Evolutionary conservation across 2,329 filamentous ascomycete species (phyloP).

Genomic region (Neofusicoccum kwambonambiense): DNA sequence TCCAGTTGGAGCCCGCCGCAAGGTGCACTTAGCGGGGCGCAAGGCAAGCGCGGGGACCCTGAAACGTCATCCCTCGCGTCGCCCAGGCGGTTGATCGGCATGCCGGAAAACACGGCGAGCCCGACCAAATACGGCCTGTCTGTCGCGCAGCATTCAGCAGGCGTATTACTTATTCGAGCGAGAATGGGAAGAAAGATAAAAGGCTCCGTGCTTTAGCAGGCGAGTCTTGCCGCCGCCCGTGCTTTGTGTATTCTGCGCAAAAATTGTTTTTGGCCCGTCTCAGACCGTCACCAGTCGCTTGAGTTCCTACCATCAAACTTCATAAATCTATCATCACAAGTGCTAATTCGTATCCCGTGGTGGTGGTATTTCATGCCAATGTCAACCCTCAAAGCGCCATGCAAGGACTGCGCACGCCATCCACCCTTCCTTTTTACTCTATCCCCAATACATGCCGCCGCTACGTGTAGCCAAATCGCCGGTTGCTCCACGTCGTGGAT

Average conservation of each 20-base stretch:
- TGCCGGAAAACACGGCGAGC: constrained; percentile 6
- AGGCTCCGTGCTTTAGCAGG: too few species aligned
- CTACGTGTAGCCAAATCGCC: background rate
- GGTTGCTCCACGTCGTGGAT: background rate
- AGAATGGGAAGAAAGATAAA: too few species aligned
- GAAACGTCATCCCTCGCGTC: constrained; percentile 15
- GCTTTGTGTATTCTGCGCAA: background rate
- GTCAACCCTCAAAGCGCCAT: constrained; percentile 4
- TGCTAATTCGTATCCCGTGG: constrained; percentile 4
- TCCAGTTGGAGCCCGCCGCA: constrained; percentile 1
- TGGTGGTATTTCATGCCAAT: constrained; percentile 13
- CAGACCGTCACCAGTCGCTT: background rate
- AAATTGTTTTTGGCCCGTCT: too few species aligned
- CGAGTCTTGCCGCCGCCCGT: background rate
- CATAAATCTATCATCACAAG: constrained; percentile 10
- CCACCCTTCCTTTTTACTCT: constrained; percentile 2
- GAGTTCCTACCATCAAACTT: background rate
- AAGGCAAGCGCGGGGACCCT: constrained; percentile 11
- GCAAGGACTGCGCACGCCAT: background rate
- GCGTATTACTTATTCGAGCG: too few species aligned
- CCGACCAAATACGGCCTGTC: background rate
- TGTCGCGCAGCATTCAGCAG: too few species aligned
- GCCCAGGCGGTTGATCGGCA: constrained; percentile 10
- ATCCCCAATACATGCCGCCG: background rate
- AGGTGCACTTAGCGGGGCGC: constrained; percentile 11